These are phyloP conservation scores for Chamaecyparis obtusa DNA, from an alignment of 75 land plant species.

Conservation along the genomic window DNA sequence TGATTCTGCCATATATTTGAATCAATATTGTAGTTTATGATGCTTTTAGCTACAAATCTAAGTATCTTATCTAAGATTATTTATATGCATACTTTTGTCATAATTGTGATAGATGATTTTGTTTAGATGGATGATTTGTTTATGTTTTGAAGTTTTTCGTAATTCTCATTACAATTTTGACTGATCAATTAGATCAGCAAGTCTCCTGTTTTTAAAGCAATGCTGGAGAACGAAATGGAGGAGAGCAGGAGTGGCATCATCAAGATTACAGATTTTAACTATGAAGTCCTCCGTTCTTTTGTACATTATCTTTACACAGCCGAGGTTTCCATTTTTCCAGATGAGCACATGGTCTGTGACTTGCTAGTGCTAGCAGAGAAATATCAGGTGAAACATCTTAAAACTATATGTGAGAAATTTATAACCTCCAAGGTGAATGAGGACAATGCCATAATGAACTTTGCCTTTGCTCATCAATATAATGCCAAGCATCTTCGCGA, in stretches of 20 bases:
- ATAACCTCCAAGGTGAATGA: conserved; percentile 64
- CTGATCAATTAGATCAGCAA: conserved; percentile 44
- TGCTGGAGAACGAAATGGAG: conserved; percentile 78
- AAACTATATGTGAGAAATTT: conserved; percentile 60
- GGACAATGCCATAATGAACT: conserved; percentile 54
- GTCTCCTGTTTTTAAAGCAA: conserved; percentile 72
- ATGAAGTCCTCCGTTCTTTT: conserved; percentile 67
- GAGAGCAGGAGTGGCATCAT: conserved; percentile 67
- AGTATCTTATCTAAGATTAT: background rate
- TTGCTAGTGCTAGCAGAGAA: conserved; percentile 63
- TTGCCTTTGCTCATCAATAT: conserved; percentile 60
- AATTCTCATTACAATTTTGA: background rate
- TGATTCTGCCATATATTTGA: background rate
- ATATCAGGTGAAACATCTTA: conserved; percentile 71
- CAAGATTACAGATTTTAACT: conserved; percentile 63
- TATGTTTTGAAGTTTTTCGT: background rate
- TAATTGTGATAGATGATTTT: background rate
- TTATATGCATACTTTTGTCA: background rate
- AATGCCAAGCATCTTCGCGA: conserved; percentile 48
- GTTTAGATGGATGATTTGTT: background rate
- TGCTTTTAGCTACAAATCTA: background rate
- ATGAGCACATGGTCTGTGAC: conserved; percentile 62
- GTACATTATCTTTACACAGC: conserved; percentile 78
- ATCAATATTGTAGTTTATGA: background rate
- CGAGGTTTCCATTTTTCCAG: conserved; percentile 46